Conservation (phyloP, 2,329 filamentous ascomycete species). For the Calonectria pteridis region DNA sequence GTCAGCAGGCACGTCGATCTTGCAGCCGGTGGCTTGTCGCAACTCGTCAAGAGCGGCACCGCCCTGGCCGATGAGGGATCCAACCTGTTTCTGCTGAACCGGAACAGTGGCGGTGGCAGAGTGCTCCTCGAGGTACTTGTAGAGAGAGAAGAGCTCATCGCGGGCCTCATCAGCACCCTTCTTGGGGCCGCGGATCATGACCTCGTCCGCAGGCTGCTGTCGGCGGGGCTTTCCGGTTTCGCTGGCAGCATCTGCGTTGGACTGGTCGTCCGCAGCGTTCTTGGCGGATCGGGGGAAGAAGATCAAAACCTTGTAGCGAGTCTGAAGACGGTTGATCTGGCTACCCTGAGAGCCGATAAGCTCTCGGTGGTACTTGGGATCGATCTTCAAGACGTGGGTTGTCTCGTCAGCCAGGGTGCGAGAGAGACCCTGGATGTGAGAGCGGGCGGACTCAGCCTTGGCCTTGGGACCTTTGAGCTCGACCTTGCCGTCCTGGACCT, state of each 20-base stretch:
- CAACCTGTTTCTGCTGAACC: conserved; percentile 91
- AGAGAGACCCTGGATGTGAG: conserved; percentile 82
- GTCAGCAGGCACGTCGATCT: conserved; percentile 90
- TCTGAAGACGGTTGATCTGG: conserved; percentile 93
- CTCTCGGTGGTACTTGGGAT: conserved; percentile 93
- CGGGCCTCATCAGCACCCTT: conserved; percentile 92
- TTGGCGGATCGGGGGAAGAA: conserved; percentile 86
- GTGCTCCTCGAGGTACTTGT: conserved; percentile 92
- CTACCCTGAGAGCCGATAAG: conserved; percentile 89
- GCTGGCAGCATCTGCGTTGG: conserved; percentile 75
- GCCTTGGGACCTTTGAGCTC: conserved; percentile 96
- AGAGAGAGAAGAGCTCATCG: conserved; percentile 88
- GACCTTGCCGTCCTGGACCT: conserved; percentile 93
- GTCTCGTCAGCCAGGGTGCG: conserved; percentile 92
- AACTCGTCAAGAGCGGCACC: conserved; percentile 93
- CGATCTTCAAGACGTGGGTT: conserved; percentile 88
- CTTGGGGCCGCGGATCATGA: conserved; percentile 90
- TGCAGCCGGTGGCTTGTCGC: conserved; percentile 84
- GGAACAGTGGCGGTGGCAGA: conserved; percentile 83
- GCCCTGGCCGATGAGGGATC: conserved; percentile 92
- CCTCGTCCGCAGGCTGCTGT: conserved; percentile 87
- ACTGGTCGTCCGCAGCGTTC: conserved; percentile 74
- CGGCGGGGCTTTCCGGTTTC: conserved; percentile 75
- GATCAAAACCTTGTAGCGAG: conserved; percentile 92
- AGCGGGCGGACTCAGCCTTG: conserved; percentile 89